These are phyloP conservation scores for Solanum pennellii DNA, from an alignment of 257 asterid genomes.

Conservation along the genomic window DNA sequence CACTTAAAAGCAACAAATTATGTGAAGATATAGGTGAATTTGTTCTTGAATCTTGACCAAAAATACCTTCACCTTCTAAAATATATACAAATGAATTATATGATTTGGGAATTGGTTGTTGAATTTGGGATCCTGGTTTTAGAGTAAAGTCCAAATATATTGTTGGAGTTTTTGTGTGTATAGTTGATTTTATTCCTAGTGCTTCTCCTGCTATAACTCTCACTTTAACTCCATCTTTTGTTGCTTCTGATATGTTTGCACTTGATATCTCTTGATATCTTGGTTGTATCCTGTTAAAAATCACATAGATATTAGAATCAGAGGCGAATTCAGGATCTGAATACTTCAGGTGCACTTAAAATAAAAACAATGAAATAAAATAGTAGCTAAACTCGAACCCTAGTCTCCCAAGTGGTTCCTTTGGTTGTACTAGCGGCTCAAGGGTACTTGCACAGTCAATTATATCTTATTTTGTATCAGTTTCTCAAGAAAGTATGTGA, in stretches of 20 bases:
- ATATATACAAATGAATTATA: slow-evolving; percentile 80
- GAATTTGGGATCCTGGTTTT: slow-evolving; percentile 44
- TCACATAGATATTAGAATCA: not conserved
- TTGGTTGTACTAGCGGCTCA: not conserved
- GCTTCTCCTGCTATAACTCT: slow-evolving; percentile 76
- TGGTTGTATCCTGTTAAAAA: slow-evolving; percentile 53
- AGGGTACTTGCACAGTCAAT: not conserved
- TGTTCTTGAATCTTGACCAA: slow-evolving; percentile 17
- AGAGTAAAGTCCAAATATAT: slow-evolving; percentile 78
- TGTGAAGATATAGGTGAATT: slow-evolving; percentile 47
- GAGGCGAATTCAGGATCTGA: fast-evolving
- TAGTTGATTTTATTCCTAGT: slow-evolving; percentile 49
- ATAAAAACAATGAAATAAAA: too few relatives aligned
- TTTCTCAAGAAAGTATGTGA: not conserved
- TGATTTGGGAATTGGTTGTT: slow-evolving; percentile 49
- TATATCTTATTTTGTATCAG: not conserved
- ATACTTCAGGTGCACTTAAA: fast-evolving
- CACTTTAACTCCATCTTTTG: slow-evolving; percentile 54
- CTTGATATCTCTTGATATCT: slow-evolving; percentile 71
- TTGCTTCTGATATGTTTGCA: slow-evolving; percentile 43
- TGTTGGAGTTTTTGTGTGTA: slow-evolving; percentile 71
- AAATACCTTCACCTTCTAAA: slow-evolving; percentile 70
- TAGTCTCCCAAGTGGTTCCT: not conserved
- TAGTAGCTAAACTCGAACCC: not conserved
- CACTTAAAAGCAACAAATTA: slow-evolving; percentile 47